These are phyloP conservation scores for Penicillium argentinense DNA, from an alignment of 495 filamentous ascomycete genomes.

Conservation along the genomic window DNA sequence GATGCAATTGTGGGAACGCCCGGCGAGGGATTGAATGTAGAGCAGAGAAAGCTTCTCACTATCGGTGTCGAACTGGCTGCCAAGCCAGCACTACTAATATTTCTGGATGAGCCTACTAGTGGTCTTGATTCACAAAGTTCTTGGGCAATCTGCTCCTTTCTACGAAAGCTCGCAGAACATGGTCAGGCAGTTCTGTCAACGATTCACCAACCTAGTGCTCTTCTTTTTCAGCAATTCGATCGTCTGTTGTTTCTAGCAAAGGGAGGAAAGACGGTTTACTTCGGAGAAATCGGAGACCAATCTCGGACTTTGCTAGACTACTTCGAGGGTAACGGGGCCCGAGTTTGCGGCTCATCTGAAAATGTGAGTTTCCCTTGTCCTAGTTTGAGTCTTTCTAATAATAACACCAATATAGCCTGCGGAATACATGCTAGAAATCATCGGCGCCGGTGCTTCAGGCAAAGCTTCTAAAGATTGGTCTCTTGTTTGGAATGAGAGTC, in stretches of 20 bases:
- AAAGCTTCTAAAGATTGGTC: slow-evolving; percentile 82
- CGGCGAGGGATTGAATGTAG: slow-evolving; percentile 75
- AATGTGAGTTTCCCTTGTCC: slow-evolving; percentile 59
- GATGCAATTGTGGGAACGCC: slow-evolving; percentile 46
- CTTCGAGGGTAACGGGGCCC: slow-evolving; percentile 73
- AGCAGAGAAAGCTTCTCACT: slow-evolving; percentile 85
- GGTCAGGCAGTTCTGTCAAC: slow-evolving; percentile 90
- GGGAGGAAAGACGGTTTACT: slow-evolving; percentile 87
- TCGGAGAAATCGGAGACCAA: slow-evolving; percentile 80
- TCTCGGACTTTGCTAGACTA: slow-evolving; percentile 68
- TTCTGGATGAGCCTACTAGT: slow-evolving; percentile 92
- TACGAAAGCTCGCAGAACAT: slow-evolving; percentile 83
- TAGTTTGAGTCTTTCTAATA: not conserved
- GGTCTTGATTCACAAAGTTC: slow-evolving; percentile 84
- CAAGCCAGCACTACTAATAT: slow-evolving; percentile 84
- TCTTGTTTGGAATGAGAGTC: slow-evolving; percentile 68
- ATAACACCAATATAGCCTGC: slow-evolving; percentile 54
- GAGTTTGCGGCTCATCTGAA: slow-evolving; percentile 66
- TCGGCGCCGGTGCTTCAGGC: slow-evolving; percentile 54
- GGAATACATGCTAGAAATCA: slow-evolving; percentile 91
- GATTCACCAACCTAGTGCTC: slow-evolving; percentile 90
- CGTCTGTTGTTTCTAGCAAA: slow-evolving; percentile 78
- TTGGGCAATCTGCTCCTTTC: slow-evolving; percentile 76
- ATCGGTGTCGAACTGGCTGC: slow-evolving; percentile 92
- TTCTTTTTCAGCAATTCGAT: slow-evolving; percentile 93